A percentile compares a stretch with the other conserved stretches of the same genome.
phyloP scores from a whole-genome alignment of 345 rosid genomes.

The Sisymbrium irio region DNA sequence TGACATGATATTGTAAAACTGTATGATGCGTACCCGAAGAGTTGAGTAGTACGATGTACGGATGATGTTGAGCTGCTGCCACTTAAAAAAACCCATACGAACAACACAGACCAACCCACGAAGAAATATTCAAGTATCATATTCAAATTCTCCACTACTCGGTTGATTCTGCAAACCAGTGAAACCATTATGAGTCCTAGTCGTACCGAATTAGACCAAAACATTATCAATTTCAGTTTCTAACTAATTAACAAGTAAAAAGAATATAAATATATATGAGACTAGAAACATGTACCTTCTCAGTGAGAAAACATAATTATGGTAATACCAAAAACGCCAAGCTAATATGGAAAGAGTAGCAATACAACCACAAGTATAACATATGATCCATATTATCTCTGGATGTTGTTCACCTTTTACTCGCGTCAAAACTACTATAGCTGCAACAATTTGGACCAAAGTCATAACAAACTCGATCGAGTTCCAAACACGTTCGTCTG shows the following conservation, averaged over 20 bases:
- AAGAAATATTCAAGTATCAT: too few relatives aligned
- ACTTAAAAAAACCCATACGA: too few relatives aligned
- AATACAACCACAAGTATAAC: slow-evolving; percentile 10
- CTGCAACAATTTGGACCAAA: slow-evolving; percentile 16
- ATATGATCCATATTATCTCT: slow-evolving; percentile 1
- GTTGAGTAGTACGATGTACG: too few relatives aligned
- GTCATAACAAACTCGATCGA: background rate
- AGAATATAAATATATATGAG: background rate
- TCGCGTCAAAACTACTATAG: background rate
- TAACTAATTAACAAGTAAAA: too few relatives aligned
- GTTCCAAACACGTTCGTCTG: background rate
- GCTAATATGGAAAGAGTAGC: background rate
- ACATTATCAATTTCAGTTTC: too few relatives aligned
- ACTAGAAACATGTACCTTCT: background rate
- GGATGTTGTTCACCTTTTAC: slow-evolving; percentile 8
- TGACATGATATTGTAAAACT: too few relatives aligned
- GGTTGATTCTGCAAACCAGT: background rate
- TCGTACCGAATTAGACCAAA: too few relatives aligned
- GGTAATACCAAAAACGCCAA: background rate
- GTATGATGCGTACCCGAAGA: too few relatives aligned
- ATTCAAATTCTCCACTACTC: background rate
- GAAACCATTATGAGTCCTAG: background rate
- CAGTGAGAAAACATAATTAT: background rate
- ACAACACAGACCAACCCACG: background rate
- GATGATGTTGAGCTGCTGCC: too few relatives aligned